These are phyloP conservation scores for Naganishia liquefaciens DNA, from an alignment of 1,284 basidiomycete genomes.

Conservation along the genomic window DNA sequence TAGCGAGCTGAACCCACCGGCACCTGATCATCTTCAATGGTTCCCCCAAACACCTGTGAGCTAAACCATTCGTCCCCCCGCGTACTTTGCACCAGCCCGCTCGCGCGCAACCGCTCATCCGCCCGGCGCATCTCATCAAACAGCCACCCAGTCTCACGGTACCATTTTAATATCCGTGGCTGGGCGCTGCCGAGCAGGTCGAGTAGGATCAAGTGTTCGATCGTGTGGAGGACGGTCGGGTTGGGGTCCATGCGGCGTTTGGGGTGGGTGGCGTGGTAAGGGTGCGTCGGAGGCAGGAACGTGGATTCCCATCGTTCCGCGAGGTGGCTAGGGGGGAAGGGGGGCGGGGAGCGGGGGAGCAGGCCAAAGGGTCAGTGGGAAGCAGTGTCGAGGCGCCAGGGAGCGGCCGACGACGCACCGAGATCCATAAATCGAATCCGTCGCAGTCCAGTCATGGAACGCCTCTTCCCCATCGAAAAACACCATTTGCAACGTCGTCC, in stretches of 20 bases:
- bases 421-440: constrained; percentile 91
- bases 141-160: constrained; percentile 86
- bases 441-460: constrained; percentile 82
- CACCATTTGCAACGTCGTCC: constrained; percentile 87
- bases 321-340: constrained; percentile 64
- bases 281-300: constrained; percentile 61
- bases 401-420: too few species aligned
- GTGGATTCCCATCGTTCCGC: constrained; percentile 76
- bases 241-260: constrained; percentile 64
- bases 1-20: constrained; percentile 64
- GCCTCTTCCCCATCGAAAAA: constrained; percentile 99
- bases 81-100: constrained; percentile 37
- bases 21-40: constrained; percentile 88
- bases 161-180: constrained; percentile 75
- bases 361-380: not conserved
- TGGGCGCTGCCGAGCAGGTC: constrained; percentile 78
- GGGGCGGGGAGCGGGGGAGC: too few species aligned
- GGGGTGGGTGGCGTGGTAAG: constrained; percentile 46
- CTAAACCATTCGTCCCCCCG: constrained; percentile 45
- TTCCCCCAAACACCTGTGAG: constrained; percentile 56
- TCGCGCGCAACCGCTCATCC: constrained; percentile 62
- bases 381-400: too few species aligned
- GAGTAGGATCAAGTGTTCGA: constrained; percentile 86
- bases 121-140: constrained; percentile 70
- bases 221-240: constrained; percentile 68